Evolutionary conservation across 345 rosid species (phyloP).

Genomic region (Sonneratia alba): DNA sequence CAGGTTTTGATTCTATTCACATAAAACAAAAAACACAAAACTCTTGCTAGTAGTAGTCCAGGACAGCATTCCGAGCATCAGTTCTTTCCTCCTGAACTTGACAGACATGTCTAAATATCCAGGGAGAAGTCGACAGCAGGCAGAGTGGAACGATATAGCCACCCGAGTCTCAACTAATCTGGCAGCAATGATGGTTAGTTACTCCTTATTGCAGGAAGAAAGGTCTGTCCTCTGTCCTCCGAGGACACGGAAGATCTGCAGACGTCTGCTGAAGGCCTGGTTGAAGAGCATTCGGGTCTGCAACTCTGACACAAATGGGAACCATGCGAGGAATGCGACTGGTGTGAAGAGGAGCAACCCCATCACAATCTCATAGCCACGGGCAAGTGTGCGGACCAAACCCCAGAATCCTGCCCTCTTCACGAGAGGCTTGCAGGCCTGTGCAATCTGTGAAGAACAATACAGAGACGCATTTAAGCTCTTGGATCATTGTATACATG

Average conservation of each 20-base stretch:
- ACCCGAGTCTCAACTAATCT: not conserved
- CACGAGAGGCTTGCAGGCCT: conserved; percentile 78
- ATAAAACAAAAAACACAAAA: not conserved
- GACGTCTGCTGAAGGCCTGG: conserved; percentile 99
- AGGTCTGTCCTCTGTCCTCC: conserved; percentile 90
- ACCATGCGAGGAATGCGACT: conserved; percentile 97
- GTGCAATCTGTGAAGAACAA: conserved; percentile 57
- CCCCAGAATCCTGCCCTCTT: conserved; percentile 82
- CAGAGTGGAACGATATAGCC: not conserved
- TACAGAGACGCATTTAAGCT: not conserved
- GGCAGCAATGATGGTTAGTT: conserved; percentile 12
- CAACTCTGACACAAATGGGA: conserved; percentile 94
- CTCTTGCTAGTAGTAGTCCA: not conserved
- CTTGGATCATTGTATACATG: too few relatives aligned
- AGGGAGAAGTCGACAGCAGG: not conserved
- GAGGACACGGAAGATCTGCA: conserved; percentile 96
- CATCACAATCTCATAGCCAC: conserved; percentile 90
- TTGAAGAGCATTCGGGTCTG: conserved; percentile 99
- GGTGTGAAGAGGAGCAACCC: conserved; percentile 94
- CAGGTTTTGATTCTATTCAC: not conserved
- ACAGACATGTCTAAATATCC: not conserved
- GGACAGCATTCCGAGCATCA: not conserved
- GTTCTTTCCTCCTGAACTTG: not conserved
- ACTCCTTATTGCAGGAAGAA: conserved; percentile 67
- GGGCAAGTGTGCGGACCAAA: conserved; percentile 78